Evolutionary conservation across 192 early-diverging fungal species (phyloP), one percentile per base, ranked within the genome.

Genomic region (Backusella psychrophila): DNA sequence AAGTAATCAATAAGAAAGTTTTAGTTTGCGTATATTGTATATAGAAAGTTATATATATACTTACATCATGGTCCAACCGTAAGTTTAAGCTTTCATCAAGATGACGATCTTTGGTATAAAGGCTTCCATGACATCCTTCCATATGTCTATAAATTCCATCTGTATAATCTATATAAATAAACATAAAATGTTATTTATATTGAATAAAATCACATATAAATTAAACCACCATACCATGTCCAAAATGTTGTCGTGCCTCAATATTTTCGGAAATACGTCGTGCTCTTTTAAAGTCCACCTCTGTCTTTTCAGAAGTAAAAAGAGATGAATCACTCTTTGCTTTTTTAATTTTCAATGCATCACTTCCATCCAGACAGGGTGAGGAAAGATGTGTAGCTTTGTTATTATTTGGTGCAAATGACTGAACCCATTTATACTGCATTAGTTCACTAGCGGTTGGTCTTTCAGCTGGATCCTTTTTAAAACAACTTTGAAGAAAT

Each of bases 401-500:
- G 4, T 63, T 3, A 14, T 29, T 63, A 63, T 14, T 63, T 31
- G 56, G 21, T n/a, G 8, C 26, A n/a, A 63, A 29, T 0, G 56
- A 63, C 56, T 29, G 21, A 12, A 63, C 56, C 96, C 96, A 99
- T 6, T 85, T 81, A 79, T 96, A 94, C 21, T 79, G 74, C 71
- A 95, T 86, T 66, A 99, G 85, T 53, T 89, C 87, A 12, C 78
- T 74, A 0, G 97, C 96, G 0, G 91, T 89, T 3, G 94, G 93
- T 35, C 97, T 85, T 29, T 87, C 72, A 9, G 74, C 76, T 14
- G 91, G 91, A 66, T 96, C 89, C 70, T 97, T 96, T 69, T 91
- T 87, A 78, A 98, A 97, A 79, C 96, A 98, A 56, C 82, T 77
- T 53, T 89, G 73, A 56, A 99, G 79, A 81, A 99, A 98, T 71